Percentiles rank a stretch among this genome's conserved stretches.
These are phyloP conservation scores for Phaffomyces thermotolerans DNA, from an alignment of 805 yeast genomes.

Conservation along the genomic window DNA sequence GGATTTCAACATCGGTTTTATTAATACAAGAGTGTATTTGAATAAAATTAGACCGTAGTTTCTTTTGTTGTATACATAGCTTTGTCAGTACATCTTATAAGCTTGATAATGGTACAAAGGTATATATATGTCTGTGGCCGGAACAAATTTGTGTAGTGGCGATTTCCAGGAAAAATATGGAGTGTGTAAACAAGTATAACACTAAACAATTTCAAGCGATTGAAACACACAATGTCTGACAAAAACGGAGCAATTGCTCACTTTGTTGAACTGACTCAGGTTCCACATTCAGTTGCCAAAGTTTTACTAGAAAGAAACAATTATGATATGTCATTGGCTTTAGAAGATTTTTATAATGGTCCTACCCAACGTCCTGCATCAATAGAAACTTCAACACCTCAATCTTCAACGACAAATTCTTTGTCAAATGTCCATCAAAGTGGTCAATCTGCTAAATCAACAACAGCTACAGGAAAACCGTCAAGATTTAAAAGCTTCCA, in stretches of 20 bases:
- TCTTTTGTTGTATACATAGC: no score
- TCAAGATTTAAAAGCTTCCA: constrained; percentile 34
- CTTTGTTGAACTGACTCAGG: constrained; percentile 18
- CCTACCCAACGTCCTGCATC: constrained; percentile 9
- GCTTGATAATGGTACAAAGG: background rate
- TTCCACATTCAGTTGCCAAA: constrained; percentile 16
- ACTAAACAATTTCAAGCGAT: background rate
- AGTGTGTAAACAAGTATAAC: no score
- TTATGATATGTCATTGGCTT: constrained; percentile 26
- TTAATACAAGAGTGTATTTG: constrained; percentile 7
- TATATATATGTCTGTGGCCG: constrained; percentile 2
- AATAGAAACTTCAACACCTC: constrained; percentile 1
- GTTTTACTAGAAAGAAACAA: constrained; percentile 19
- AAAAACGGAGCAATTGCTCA: constrained; percentile 6
- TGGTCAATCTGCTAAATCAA: constrained; percentile 1
- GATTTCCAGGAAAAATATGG: background rate
- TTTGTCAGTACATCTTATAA: no score
- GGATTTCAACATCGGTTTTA: constrained; percentile 12
- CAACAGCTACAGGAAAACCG: constrained; percentile 9
- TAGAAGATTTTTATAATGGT: constrained; percentile 27
- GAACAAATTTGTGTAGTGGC: constrained; percentile 1
- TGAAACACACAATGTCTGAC: constrained; percentile 5
- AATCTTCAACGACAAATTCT: background rate
- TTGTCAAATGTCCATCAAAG: background rate
- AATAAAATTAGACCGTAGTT: background rate